These are phyloP conservation scores for Clitoria ternatea DNA, from an alignment of 306 rosid species.

Conservation along the genomic window DNA sequence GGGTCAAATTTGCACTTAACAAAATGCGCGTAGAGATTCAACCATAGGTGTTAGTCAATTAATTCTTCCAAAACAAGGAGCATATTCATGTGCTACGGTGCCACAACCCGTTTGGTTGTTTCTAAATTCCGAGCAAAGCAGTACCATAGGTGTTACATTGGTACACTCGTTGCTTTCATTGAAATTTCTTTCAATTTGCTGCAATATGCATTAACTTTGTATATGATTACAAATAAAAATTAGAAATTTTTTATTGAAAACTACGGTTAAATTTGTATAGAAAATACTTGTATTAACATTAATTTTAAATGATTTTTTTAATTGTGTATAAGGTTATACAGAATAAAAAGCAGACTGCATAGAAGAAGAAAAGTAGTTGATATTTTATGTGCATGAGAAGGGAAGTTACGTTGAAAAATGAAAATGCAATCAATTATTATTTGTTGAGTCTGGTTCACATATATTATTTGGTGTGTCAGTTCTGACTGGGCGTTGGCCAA, in stretches of 20 bases:
- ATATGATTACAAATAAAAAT: no score
- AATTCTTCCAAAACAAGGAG: not conserved
- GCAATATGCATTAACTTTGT: no score
- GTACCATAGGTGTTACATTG: not conserved
- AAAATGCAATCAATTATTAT: not conserved
- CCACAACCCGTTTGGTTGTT: not conserved
- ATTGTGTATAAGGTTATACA: no score
- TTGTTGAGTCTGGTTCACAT: not conserved
- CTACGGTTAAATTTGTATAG: no score
- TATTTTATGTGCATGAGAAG: not conserved
- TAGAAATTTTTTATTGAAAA: no score
- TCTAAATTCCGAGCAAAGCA: not conserved
- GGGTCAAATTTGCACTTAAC: conserved; percentile 8
- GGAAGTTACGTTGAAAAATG: not conserved
- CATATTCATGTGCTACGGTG: conserved; percentile 8
- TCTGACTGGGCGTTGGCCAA: conserved; percentile 5
- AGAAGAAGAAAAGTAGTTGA: not conserved
- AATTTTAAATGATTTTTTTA: no score
- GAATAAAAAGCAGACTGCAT: no score
- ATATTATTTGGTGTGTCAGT: not conserved
- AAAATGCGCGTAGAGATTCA: conserved; percentile 4
- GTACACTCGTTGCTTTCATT: not conserved
- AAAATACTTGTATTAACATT: no score
- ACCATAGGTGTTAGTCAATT: conserved; percentile 10
- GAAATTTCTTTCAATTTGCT: not conserved